These are phyloP conservation scores for Annulohypoxylon nitens DNA, from an alignment of 495 filamentous ascomycete species.

Conservation along the genomic window DNA sequence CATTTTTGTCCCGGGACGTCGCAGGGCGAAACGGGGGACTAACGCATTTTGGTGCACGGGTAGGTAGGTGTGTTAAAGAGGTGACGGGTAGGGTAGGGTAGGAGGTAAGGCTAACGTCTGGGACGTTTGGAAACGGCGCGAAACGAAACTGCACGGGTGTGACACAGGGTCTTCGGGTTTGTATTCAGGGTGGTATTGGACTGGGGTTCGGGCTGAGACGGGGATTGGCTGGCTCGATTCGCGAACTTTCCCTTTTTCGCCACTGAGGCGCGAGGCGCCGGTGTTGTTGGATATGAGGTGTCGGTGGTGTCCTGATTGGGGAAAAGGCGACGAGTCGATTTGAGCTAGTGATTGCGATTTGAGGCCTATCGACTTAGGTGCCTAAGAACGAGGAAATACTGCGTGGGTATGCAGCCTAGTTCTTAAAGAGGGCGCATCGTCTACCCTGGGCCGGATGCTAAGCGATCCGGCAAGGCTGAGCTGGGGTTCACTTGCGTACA, in stretches of 20 bases:
- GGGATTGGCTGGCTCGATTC: not conserved
- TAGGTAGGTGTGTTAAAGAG: too few relatives aligned
- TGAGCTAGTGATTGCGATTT: not conserved
- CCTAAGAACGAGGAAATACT: not conserved
- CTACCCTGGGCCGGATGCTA: not conserved
- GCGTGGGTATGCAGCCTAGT: not conserved
- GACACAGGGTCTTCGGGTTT: not conserved
- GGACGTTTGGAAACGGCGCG: not conserved
- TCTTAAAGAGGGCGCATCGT: not conserved
- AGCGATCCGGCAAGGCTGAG: constrained; percentile 17
- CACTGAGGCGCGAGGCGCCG: not conserved
- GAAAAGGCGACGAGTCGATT: not conserved
- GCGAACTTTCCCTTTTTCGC: not conserved
- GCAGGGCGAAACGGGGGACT: too few relatives aligned
- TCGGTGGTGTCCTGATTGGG: not conserved
- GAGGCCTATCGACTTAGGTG: not conserved
- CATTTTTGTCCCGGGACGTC: too few relatives aligned
- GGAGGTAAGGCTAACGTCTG: not conserved
- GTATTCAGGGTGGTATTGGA: not conserved
- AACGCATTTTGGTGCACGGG: too few relatives aligned
- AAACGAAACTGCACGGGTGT: not conserved
- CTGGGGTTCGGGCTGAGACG: not conserved
- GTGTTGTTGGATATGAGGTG: not conserved
- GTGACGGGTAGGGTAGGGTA: too few relatives aligned
- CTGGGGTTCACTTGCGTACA: not conserved